Base-by-base conservation (phyloP, 169 alveolate species). In the Cryptosporidium muris region DNA sequence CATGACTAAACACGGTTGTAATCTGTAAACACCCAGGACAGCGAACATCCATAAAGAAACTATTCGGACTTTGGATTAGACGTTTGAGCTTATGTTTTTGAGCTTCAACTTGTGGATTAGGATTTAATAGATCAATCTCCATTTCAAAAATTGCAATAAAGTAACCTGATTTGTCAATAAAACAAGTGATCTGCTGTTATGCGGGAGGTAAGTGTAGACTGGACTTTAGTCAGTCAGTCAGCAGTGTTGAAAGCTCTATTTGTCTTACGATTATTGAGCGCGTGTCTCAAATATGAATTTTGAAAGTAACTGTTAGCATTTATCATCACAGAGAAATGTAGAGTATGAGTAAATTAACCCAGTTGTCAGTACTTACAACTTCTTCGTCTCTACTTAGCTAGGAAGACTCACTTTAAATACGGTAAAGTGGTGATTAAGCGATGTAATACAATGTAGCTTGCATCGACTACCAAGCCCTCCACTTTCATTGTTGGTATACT, bases 21-120 rank as follows among this genome's bases (percentile, higher is more conserved):
- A 96, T 94, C 64, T 94, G 95, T 81, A 93, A 92, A 93, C 99
- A 96, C 2, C 97, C 97, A 63, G 98, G 98, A 94, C 99, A 96
- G 81, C 96, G 95, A 64, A 98, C 98, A 90, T 98, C 99, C 99
- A 98, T 96, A 95, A 96, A 98, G 93, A 92, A 97, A 66, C 99
- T 95, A 94, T 98, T 98, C 38, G 99, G 99, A 88, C 94, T 91
- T 89, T 97, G 98, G 49, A 98, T 95, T 80, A 98, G 94, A 90
- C 99, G 94, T 95, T 98, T 98, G 81, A 96, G 94, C 94, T 97
- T 98, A 93, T 98, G 98, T 88, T 92, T 94, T 90, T 90, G 91
- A 90, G 96, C 96, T 92, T 98, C 99, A 80, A 88, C 96, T 66
- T 90, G 93, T 88, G 99, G 98, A 88, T 94, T 97, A 47, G 96